Evolutionary conservation across 345 rosid species (phyloP), one percentile per base, ranked within the genome.

Genomic region (Salix suchowensis): DNA sequence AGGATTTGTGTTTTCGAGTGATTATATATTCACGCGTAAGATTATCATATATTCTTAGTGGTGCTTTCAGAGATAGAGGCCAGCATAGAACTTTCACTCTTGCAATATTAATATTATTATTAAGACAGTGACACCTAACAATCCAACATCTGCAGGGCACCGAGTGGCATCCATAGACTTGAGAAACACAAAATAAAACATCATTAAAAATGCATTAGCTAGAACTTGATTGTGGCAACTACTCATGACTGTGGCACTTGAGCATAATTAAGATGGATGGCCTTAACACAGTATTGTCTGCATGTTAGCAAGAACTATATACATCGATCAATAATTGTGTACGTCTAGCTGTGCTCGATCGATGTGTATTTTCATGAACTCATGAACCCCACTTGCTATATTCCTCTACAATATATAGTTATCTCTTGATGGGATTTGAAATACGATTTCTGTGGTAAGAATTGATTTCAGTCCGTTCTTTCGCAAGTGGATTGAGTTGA

Each of bases 401-500:
- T 74, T 65, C 77, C 77, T 64, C 19, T 64, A 19, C 34, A 18
- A 74, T 5, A 5, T 34, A 34, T 21, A 34, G 62, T 28, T 30
- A 2, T 2, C 13, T 8, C n/a, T 2, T 44, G 76, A 74, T 64
- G 23, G 76, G 21, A 72, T 72, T 52, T 58, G 75, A 24, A 72
- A 58, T 36, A 24, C 36, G 62, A 74, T 46, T 28, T 46, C 2
- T 44, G 14, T 3, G 61, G 77, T 60, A 28, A 74, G 44, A 23
- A 18, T 74, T 73, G 23, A 40, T 62, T 73, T 61, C 60, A 61
- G 44, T 10, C 8, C 44, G 65, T 61, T 73, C 68, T 40, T 6
- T 26, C 28, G 55, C 68, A 42, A 62, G 58, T 62, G 64, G 76
- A 19, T 18, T 64, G 76, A 42, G 61, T 73, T 73, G 76, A 73